phyloP scores from a whole-genome alignment of 768 basidiomycete genomes.

The Mycena filopes region DNA sequence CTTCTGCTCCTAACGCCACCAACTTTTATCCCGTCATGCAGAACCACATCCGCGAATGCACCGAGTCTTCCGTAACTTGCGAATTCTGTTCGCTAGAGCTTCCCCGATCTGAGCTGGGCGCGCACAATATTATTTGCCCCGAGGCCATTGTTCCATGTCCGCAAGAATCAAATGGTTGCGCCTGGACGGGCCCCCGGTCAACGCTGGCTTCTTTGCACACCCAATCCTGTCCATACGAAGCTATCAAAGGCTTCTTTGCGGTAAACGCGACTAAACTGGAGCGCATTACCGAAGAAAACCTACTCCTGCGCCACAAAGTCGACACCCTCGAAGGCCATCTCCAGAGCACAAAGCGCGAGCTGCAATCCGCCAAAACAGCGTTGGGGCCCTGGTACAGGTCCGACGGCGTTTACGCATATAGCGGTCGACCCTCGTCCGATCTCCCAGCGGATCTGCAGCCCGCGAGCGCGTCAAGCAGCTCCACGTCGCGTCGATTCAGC shows the following conservation, averaged over 20 bases:
- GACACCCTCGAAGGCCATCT: conserved; percentile 68
- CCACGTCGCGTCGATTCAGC: conserved; percentile 59
- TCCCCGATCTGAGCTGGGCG: conserved; percentile 43
- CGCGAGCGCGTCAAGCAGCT: conserved; percentile 30
- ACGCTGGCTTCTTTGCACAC: conserved; percentile 50
- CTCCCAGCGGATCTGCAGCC: conserved; percentile 37
- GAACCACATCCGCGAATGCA: conserved; percentile 54
- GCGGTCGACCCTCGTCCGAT: conserved; percentile 35
- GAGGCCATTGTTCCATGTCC: conserved; percentile 52
- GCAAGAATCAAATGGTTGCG: conserved; percentile 62
- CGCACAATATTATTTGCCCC: conserved; percentile 53
- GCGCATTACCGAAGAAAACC: conserved; percentile 70
- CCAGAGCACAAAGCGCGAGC: conserved; percentile 63
- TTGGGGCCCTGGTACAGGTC: conserved; percentile 74
- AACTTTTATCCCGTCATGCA: conserved; percentile 33
- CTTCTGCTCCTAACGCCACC: conserved; percentile 6
- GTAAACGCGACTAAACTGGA: conserved; percentile 52
- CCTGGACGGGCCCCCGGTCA: conserved; percentile 60
- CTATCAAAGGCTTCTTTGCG: conserved; percentile 68
- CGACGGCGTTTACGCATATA: conserved; percentile 40
- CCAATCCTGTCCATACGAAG: conserved; percentile 64
- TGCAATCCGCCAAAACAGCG: conserved; percentile 62
- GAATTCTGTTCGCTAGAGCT: conserved; percentile 52
- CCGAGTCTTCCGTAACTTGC: conserved; percentile 49
- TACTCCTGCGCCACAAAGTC: conserved; percentile 66